Percentiles rank a stretch among this genome's conserved stretches.
These are phyloP conservation scores for Mikania micrantha DNA, from an alignment of 129 eudicot genomes.

Conservation along the genomic window DNA sequence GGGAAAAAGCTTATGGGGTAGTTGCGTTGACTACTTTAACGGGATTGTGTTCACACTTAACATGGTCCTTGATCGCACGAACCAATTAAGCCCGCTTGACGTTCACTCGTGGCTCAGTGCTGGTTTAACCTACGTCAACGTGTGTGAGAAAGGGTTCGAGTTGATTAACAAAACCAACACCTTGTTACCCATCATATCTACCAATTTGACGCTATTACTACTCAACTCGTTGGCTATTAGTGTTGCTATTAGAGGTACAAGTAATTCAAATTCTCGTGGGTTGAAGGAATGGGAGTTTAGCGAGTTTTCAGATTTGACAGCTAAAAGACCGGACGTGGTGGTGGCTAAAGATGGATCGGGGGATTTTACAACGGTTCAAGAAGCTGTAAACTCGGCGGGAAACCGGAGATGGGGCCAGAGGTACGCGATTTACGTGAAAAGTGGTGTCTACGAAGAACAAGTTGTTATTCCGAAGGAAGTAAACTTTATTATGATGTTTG, in stretches of 20 bases:
- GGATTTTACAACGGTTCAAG: slow-evolving; percentile 17
- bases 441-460: slow-evolving; percentile 52
- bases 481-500: slow-evolving; percentile 40
- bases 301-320: background rate
- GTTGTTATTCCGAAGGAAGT: slow-evolving; percentile 21
- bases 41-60: slow-evolving; percentile 18
- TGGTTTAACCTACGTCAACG: slow-evolving; percentile 11
- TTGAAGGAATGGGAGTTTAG: background rate
- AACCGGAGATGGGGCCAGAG: background rate
- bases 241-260: slow-evolving; percentile 1
- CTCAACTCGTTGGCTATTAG: slow-evolving; percentile 23
- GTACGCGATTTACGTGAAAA: slow-evolving; percentile 53
- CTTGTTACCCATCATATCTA: background rate
- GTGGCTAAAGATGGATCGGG: slow-evolving; percentile 32
- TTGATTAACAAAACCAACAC: slow-evolving; percentile 7
- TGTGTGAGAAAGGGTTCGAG: slow-evolving; percentile 28
- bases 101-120: slow-evolving; percentile 27
- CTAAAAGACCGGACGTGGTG: background rate
- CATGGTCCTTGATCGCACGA: slow-evolving; percentile 13
- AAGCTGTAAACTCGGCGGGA: slow-evolving; percentile 6
- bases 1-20: slow-evolving; percentile 23
- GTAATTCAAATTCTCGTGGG: background rate
- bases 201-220: slow-evolving; percentile 14
- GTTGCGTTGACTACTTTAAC: slow-evolving; percentile 26
- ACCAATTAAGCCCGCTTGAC: slow-evolving; percentile 7